Base-by-base conservation (phyloP, 179 eudicot species). In the Vitellaria paradoxa region DNA sequence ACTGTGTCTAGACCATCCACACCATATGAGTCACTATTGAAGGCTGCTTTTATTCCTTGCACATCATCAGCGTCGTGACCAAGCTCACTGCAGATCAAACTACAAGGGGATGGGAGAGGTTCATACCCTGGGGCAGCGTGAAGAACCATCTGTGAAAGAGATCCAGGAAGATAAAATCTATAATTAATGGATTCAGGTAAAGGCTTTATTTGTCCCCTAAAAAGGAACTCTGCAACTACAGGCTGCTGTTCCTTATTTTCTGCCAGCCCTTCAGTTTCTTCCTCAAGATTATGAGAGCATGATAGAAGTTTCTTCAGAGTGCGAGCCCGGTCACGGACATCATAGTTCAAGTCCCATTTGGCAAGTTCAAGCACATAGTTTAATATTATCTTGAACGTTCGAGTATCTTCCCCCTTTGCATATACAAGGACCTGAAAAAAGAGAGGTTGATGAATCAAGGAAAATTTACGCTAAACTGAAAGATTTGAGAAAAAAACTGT, bases 111-210 rank as follows among this genome's bases (percentile, higher is more conserved):
- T 21, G 98, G 99, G 53, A 96, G 97, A 85, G 99, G 94, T 86
- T 92, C 98, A 72, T 96, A 96, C 24, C 98, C 97, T 62, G 98
- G 98, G 74, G 98, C 99, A 71, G 99, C 98, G 86, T 96, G 99
- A 70, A 93, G 92, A 82, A 96, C 99, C 75, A 96, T 87, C 81
- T 90, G 98, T 14, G 99, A 96, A 81, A 96, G 99, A 75, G 99
- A 96, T 46, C 98, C 99, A 73, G 99, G 99, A 82, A 96, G 98
- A 85, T 91, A 96, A 78, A 90, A 92, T 42, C 97, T 90, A 60
- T 86, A 83, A 78, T 80, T 83, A 62, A 80, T 77, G 74, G 88
- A 82, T 85, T 87, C 90, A 64, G 84, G 59, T 61, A 77, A 78
- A 50, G 76, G 79, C 77, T 82, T 83, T 73, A 80, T 78, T 70